Percentiles rank a stretch among this genome's conserved stretches.
Evolutionary conservation across 805 yeast genomes (phyloP).

Genomic region (Lachancea mirantina): DNA sequence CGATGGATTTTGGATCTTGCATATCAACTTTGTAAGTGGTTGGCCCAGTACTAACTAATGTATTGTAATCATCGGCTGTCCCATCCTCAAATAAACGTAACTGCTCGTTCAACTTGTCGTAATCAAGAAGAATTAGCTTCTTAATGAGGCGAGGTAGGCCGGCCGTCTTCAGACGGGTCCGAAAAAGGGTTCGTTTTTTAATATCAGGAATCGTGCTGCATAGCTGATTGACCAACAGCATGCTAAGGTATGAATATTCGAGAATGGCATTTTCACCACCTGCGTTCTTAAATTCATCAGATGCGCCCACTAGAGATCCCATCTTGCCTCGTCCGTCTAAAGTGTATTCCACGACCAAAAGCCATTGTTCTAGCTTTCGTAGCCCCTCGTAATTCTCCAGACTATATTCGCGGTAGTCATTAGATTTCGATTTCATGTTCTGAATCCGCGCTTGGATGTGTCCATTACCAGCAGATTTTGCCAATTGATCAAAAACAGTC

Average conservation of each 20-base stretch:
- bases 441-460: conserved; percentile 22
- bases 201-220: conserved; percentile 24
- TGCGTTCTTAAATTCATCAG: conserved; percentile 57
- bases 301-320: conserved; percentile 90
- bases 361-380: conserved; percentile 65
- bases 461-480: conserved; percentile 24
- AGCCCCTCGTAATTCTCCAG: too few relatives aligned
- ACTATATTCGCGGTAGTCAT: too few relatives aligned
- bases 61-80: conserved; percentile 30
- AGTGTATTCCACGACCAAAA: conserved; percentile 55
- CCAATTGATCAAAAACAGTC: conserved; percentile 36
- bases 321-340: conserved; percentile 80
- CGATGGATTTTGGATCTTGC: conserved; percentile 59
- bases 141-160: conserved; percentile 30
- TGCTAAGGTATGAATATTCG: conserved; percentile 29
- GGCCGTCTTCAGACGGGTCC: conserved; percentile 28
- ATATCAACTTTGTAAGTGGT: conserved; percentile 36
- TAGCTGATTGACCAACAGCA: conserved; percentile 28
- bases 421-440: not conserved
- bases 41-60: conserved; percentile 19
- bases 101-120: conserved; percentile 59
- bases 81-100: conserved; percentile 53
- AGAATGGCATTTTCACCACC: conserved; percentile 37
- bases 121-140: conserved; percentile 48
- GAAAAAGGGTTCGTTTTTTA: conserved; percentile 28